Evolutionary conservation across 345 rosid genomes (phyloP).

Genomic region (Carallia pectinifolia): DNA sequence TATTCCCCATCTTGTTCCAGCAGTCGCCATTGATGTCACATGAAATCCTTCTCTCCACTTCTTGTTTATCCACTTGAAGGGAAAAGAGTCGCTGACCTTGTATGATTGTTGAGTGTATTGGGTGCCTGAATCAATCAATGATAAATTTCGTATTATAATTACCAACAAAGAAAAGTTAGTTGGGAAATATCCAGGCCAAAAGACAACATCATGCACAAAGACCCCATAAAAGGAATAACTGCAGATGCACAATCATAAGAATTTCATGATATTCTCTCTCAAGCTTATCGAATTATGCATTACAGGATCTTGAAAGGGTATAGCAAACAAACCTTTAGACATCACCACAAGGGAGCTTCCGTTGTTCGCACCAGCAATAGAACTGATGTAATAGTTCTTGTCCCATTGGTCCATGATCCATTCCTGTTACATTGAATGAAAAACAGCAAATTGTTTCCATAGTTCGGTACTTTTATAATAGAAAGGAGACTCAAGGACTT

Average conservation of each 20-base stretch:
- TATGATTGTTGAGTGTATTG: slow-evolving; percentile 38
- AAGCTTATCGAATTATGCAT: background rate
- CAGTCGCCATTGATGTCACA: slow-evolving; percentile 40
- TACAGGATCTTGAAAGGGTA: background rate
- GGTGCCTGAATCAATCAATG: slow-evolving; percentile 23
- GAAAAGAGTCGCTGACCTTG: slow-evolving; percentile 36
- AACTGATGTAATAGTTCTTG: slow-evolving; percentile 34
- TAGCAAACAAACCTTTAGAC: slow-evolving; percentile 29
- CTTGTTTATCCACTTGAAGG: slow-evolving; percentile 40
- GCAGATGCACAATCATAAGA: no score
- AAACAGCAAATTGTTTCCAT: background rate
- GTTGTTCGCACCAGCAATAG: slow-evolving; percentile 34
- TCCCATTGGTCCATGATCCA: slow-evolving; percentile 43
- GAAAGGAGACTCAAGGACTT: background rate
- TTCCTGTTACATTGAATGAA: slow-evolving; percentile 20
- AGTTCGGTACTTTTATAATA: no score
- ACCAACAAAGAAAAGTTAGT: background rate
- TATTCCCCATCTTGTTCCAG: slow-evolving; percentile 36
- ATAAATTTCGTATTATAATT: background rate
- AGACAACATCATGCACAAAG: no score
- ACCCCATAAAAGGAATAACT: no score
- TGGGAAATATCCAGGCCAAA: no score
- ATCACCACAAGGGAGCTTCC: slow-evolving; percentile 39
- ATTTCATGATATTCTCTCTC: no score
- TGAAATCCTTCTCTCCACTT: slow-evolving; percentile 40